Conservation (phyloP, 208 protist species). For the Herpetomonas samuelpessoai region DNA sequence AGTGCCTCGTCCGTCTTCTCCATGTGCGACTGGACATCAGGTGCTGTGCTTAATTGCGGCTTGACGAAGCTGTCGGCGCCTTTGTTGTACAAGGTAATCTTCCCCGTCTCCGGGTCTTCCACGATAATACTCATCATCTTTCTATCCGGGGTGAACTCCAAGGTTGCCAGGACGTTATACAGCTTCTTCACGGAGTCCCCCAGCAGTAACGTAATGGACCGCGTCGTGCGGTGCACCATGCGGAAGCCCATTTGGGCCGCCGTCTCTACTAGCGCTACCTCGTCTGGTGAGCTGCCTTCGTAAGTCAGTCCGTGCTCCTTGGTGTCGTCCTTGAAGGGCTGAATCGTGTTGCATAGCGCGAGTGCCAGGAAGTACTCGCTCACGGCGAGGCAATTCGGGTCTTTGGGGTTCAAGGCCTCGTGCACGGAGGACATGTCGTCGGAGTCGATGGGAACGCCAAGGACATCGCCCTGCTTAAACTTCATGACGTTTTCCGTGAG, state of each 20-base stretch:
- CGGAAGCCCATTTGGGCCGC: slow-evolving; percentile 67
- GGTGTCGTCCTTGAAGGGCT: slow-evolving; percentile 60
- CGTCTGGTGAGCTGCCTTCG: slow-evolving; percentile 91
- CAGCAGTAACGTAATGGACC: slow-evolving; percentile 36
- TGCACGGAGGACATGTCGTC: slow-evolving; percentile 35
- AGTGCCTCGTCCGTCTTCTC: slow-evolving; percentile 35
- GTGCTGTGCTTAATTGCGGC: slow-evolving; percentile 38
- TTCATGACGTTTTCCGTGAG: slow-evolving; percentile 93
- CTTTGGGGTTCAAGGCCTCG: slow-evolving; percentile 23
- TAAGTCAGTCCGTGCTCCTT: slow-evolving; percentile 59
- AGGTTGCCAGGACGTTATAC: slow-evolving; percentile 79
- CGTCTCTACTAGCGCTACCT: slow-evolving; percentile 90
- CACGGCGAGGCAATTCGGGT: slow-evolving; percentile 22
- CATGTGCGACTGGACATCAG: slow-evolving; percentile 50
- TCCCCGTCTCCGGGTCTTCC: slow-evolving; percentile 38
- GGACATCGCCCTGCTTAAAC: slow-evolving; percentile 72
- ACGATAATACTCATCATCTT: slow-evolving; percentile 94
- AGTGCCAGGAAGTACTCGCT: slow-evolving; percentile 79
- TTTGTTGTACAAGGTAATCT: slow-evolving; percentile 89
- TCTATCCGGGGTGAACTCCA: slow-evolving; percentile 88
- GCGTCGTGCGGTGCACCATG: slow-evolving; percentile 61
- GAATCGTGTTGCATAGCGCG: slow-evolving; percentile 85
- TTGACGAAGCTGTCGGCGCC: slow-evolving; percentile 85
- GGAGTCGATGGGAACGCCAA: slow-evolving; percentile 47
- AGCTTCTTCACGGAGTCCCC: slow-evolving; percentile 22